Evolutionary conservation across 352 stramenopile species (phyloP).

Genomic region (Globisporangium irregulare): DNA sequence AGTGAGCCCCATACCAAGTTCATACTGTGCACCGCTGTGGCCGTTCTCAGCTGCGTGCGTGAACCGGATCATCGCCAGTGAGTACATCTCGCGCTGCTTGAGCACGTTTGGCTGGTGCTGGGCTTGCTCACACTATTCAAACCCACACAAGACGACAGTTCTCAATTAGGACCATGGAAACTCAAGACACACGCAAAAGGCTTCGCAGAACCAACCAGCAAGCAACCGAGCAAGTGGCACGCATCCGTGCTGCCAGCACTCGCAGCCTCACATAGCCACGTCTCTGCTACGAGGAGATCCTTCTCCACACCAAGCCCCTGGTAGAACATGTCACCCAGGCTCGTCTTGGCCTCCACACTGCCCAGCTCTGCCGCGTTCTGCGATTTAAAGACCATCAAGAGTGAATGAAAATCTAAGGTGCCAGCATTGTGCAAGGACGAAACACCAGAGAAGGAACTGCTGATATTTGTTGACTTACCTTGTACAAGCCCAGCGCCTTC

Average conservation of each 20-base stretch:
- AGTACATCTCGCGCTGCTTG: slow-evolving; percentile 37
- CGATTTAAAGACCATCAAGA: not conserved
- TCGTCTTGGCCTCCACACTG: slow-evolving; percentile 45
- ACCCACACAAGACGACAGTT: not conserved
- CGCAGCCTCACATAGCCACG: slow-evolving; percentile 46
- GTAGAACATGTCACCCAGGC: slow-evolving; percentile 63
- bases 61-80: slow-evolving; percentile 39
- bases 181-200: not conserved
- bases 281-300: slow-evolving; percentile 50
- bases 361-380: slow-evolving; percentile 53
- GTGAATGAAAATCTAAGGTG: not conserved
- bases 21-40: slow-evolving; percentile 51
- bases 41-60: slow-evolving; percentile 50
- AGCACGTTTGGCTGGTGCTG: slow-evolving; percentile 26
- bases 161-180: not conserved
- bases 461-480: slow-evolving; percentile 21
- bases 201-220: slow-evolving; percentile 37
- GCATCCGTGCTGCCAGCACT: slow-evolving; percentile 41
- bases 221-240: slow-evolving; percentile 42
- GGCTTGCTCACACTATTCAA: slow-evolving; percentile 45
- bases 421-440: not conserved
- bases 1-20: slow-evolving; percentile 28
- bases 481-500: slow-evolving; percentile 55
- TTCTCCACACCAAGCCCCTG: slow-evolving; percentile 41
- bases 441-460: not conserved